A percentile compares a stretch with the other conserved stretches of the same genome.
These are phyloP conservation scores for Pythium folliculosum DNA, from an alignment of 352 stramenopile species.

Conservation along the genomic window DNA sequence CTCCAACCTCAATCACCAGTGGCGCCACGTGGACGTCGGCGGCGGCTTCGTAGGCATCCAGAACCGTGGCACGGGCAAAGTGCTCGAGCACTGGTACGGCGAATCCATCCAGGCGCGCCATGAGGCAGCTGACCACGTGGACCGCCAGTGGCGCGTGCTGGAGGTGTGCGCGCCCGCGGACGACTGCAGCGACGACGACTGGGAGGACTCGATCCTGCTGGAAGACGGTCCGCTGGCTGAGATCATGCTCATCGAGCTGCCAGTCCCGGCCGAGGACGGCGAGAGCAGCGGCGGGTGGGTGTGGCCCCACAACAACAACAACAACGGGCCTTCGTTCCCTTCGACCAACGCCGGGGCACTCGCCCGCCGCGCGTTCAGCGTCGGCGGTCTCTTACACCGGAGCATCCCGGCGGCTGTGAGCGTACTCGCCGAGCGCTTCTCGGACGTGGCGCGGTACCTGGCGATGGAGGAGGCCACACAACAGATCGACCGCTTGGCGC, in stretches of 20 bases:
- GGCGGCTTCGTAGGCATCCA: conserved; percentile 4
- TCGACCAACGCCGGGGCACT: not conserved
- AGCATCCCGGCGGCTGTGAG: not conserved
- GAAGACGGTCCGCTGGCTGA: not conserved
- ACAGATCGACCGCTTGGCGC: not conserved
- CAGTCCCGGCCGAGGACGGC: not conserved
- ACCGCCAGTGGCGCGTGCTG: conserved; percentile 6
- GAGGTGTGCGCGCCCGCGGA: not conserved
- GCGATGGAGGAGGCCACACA: not conserved
- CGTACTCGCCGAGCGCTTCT: not conserved
- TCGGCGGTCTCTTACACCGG: not conserved
- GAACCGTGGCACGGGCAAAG: conserved; percentile 8
- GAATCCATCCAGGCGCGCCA: not conserved
- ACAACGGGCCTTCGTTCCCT: not conserved
- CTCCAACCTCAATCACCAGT: conserved; percentile 10
- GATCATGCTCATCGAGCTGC: not conserved
- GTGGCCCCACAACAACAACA: not conserved
- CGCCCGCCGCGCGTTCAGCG: not conserved
- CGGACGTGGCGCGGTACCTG: not conserved
- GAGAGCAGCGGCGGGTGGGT: not conserved
- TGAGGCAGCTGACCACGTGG: not conserved
- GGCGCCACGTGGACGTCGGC: conserved; percentile 3
- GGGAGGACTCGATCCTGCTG: not conserved
- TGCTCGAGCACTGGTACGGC: conserved; percentile 21
- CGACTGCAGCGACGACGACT: not conserved